Evolutionary conservation across 352 stramenopile genomes (phyloP).

Genomic region (Peronosclerospora sorghi): DNA sequence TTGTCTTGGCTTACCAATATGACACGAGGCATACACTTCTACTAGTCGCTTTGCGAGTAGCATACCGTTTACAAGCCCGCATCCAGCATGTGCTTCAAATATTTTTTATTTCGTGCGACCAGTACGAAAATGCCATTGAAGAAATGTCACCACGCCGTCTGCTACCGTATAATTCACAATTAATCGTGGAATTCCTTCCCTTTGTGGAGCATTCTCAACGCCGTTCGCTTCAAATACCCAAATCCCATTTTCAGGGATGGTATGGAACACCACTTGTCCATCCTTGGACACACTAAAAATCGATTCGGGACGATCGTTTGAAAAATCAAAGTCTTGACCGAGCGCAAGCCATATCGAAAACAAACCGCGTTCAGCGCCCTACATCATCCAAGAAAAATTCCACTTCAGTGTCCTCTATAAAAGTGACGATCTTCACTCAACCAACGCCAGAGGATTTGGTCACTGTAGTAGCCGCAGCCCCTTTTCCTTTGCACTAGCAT

Average conservation of each 20-base stretch:
- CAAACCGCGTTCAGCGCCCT: not conserved
- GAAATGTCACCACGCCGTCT: not conserved
- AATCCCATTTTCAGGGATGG: not conserved
- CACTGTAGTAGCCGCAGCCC: not conserved
- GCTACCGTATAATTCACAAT: not conserved
- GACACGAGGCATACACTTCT: not conserved
- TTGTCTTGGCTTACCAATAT: constrained; percentile 2
- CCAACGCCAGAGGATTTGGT: not conserved
- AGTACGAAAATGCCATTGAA: no score
- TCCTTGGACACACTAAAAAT: not conserved
- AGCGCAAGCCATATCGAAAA: not conserved
- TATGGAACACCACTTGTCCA: not conserved
- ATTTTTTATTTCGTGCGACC: not conserved
- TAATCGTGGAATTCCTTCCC: no score
- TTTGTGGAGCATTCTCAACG: no score
- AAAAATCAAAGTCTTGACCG: constrained; percentile 1
- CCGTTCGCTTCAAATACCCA: not conserved
- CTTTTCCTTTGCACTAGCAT: not conserved
- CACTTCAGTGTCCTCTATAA: not conserved
- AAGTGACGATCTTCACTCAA: not conserved
- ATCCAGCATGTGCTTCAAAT: constrained; percentile 3
- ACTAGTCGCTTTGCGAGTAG: not conserved
- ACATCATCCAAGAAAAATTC: not conserved
- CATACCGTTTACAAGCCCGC: not conserved
- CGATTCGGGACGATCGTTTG: not conserved